phyloP scores from a whole-genome alignment of 345 rosid species.

The Populus deltoides region DNA sequence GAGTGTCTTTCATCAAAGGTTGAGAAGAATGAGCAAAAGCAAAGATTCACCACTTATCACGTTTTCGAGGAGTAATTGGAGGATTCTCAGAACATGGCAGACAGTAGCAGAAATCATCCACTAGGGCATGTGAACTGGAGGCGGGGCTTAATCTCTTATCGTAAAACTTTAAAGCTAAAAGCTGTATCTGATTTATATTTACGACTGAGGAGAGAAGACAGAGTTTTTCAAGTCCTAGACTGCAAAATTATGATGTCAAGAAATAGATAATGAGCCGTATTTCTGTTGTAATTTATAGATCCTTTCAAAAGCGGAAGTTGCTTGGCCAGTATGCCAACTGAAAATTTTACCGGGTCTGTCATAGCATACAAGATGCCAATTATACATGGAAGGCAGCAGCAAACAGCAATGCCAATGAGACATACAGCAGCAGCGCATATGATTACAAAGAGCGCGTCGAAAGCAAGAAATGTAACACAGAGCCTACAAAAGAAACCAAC shows the following conservation, averaged over 20 bases:
- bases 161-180: not conserved
- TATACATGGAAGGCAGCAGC: conserved; percentile 95
- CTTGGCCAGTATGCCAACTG: not conserved
- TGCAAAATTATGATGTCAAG: not conserved
- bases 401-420: conserved; percentile 79
- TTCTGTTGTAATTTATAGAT: not conserved
- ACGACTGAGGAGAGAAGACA: not conserved
- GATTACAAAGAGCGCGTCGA: conserved; percentile 75
- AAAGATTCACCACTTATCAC: not conserved
- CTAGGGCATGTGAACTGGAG: not conserved
- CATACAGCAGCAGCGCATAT: conserved; percentile 71
- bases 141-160: not conserved
- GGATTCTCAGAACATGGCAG: not conserved
- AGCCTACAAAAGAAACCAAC: conserved; percentile 55
- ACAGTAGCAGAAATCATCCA: not conserved
- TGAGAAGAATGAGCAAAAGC: not conserved
- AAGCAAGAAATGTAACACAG: conserved; percentile 76
- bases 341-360: conserved; percentile 58
- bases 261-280: not conserved
- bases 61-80: not conserved
- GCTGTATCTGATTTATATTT: not conserved
- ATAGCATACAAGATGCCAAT: conserved; percentile 79
- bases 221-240: not conserved
- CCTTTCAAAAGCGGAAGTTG: not conserved
- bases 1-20: not conserved